A percentile compares a stretch with the other conserved stretches of the same genome.
phyloP scores from a whole-genome alignment of 208 protist genomes.

The Phytomonas francai region DNA sequence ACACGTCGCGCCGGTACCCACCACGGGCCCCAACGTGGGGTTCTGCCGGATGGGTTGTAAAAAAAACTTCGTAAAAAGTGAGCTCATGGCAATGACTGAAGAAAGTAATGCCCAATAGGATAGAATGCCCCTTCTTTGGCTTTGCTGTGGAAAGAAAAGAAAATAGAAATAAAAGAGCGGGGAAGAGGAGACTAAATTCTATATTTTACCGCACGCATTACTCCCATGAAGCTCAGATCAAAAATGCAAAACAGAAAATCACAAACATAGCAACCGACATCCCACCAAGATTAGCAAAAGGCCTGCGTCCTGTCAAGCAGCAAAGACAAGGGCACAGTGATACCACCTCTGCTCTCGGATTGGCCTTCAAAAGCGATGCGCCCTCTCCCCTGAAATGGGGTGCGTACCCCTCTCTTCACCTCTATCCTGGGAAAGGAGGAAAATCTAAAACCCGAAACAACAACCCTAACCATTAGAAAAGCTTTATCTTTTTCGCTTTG shows the following conservation, averaged over 20 bases:
- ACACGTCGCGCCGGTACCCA: constrained; percentile 43
- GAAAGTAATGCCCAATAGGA: background rate
- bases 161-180: constrained; percentile 1
- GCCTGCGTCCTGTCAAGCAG: no score
- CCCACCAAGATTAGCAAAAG: no score
- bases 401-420: no score
- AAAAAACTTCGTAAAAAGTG: constrained; percentile 23
- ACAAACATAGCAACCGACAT: no score
- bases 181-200: constrained; percentile 13
- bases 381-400: no score
- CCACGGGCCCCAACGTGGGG: constrained; percentile 31
- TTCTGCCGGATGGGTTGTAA: constrained; percentile 41
- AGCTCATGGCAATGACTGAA: background rate
- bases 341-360: no score
- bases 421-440: no score
- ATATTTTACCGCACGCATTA: no score
- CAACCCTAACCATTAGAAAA: constrained; percentile 68
- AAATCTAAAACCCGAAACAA: no score
- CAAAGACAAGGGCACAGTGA: constrained; percentile 7
- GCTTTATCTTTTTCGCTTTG: constrained; percentile 87
- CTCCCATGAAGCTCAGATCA: no score
- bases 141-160: constrained; percentile 5
- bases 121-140: background rate
- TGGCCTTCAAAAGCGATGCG: no score
- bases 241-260: no score